Conservation (phyloP, 2,329 filamentous ascomycete genomes). For the Bertia moriformis region DNA sequence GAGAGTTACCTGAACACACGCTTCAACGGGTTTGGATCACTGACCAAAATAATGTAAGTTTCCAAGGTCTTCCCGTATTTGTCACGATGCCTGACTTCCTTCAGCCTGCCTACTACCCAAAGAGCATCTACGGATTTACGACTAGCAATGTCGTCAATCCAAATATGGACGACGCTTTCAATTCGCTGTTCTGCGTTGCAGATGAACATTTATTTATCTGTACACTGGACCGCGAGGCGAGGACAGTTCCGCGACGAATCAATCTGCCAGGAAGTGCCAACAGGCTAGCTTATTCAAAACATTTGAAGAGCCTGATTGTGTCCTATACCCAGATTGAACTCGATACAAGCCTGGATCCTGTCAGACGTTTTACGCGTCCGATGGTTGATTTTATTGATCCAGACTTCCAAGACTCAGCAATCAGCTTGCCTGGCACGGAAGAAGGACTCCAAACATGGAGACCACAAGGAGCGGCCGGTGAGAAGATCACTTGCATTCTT, state of each 20-base stretch:
- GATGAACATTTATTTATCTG: background rate
- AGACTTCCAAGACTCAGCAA: background rate
- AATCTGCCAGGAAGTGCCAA: background rate
- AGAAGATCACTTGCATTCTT: background rate
- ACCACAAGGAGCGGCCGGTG: background rate
- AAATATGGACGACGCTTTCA: background rate
- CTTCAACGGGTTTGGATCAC: background rate
- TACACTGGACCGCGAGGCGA: background rate
- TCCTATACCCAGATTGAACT: background rate
- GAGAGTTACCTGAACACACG: background rate
- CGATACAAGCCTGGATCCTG: background rate
- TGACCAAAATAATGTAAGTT: conserved; percentile 1
- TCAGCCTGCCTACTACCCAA: background rate
- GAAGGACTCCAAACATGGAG: background rate
- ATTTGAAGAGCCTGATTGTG: background rate
- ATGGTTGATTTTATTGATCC: background rate
- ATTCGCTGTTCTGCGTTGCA: background rate
- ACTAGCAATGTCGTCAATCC: background rate
- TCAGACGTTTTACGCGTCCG: background rate
- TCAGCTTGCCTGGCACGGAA: background rate
- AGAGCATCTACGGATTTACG: background rate
- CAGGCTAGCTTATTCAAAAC: background rate
- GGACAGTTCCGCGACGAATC: background rate
- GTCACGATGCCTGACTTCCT: background rate
- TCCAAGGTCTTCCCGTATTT: background rate